A percentile compares a stretch with the other conserved stretches of the same genome.
Evolutionary conservation across 1,139 yeast species (phyloP).

Genomic region (Scheffersomyces titani): DNA sequence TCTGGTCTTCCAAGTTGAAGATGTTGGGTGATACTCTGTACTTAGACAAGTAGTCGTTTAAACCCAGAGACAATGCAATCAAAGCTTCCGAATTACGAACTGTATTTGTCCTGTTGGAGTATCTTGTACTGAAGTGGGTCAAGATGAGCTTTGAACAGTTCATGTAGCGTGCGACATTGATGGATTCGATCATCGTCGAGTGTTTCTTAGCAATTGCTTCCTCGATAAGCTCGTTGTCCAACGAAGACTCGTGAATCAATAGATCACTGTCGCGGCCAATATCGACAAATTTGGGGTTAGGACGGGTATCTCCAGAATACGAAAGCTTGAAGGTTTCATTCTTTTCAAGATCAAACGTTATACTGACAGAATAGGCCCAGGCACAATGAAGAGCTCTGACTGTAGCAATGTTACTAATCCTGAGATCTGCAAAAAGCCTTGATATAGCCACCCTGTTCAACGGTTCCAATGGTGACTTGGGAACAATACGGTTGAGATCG

Average conservation of each 20-base stretch:
- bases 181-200: constrained; percentile 89
- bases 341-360: constrained; percentile 42
- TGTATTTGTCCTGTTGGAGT: constrained; percentile 64
- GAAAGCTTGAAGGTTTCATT: constrained; percentile 61
- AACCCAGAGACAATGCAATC: constrained; percentile 18
- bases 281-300: constrained; percentile 58
- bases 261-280: constrained; percentile 74
- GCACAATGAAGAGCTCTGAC: constrained; percentile 85
- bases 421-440: constrained; percentile 26
- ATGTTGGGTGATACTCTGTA: constrained; percentile 26
- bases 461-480: constrained; percentile 21
- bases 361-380: constrained; percentile 74
- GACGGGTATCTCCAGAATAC: constrained; percentile 95
- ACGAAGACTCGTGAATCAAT: constrained; percentile 89
- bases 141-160: constrained; percentile 67
- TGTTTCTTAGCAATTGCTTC: constrained; percentile 86
- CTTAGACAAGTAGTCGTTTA: constrained; percentile 26
- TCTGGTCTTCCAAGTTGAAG: constrained; percentile 18
- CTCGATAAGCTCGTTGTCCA: constrained; percentile 75
- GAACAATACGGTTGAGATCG: constrained; percentile 15
- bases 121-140: constrained; percentile 92
- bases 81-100: constrained; percentile 27
- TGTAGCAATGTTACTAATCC: constrained; percentile 44
- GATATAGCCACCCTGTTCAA: constrained; percentile 14
- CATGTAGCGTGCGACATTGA: constrained; percentile 70